phyloP scores from a whole-genome alignment of 495 filamentous ascomycete species.

The Aspergillus nidulans region DNA sequence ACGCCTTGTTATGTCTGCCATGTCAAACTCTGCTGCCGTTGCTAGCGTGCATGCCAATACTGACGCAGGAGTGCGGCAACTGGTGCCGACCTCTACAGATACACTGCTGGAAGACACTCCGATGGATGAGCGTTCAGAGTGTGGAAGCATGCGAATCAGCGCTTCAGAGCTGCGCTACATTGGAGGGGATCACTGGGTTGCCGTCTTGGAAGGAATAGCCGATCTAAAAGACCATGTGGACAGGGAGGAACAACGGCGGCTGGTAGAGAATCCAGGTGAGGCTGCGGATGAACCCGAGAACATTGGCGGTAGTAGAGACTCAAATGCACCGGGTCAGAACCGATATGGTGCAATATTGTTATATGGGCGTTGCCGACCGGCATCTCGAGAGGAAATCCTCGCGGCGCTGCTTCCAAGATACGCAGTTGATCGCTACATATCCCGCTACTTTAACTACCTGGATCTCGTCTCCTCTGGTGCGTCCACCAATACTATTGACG shows the following conservation, averaged over 20 bases:
- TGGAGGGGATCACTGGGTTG: constrained; percentile 25
- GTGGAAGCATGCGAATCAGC: constrained; percentile 27
- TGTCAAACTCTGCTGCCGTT: constrained; percentile 15
- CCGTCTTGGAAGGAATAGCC: constrained; percentile 27
- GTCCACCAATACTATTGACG: not conserved
- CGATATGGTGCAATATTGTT: constrained; percentile 21
- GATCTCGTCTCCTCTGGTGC: constrained; percentile 23
- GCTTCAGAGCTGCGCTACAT: constrained; percentile 20
- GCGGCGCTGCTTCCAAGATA: constrained; percentile 27
- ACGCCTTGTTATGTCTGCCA: constrained; percentile 20
- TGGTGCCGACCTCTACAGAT: too few species aligned
- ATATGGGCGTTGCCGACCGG: constrained; percentile 26
- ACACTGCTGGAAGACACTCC: not conserved
- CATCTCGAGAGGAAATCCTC: constrained; percentile 33
- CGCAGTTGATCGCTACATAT: constrained; percentile 29
- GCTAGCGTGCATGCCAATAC: too few species aligned
- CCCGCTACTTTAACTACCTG: constrained; percentile 21
- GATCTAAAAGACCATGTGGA: constrained; percentile 28
- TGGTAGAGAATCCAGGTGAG: constrained; percentile 9
- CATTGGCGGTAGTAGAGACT: not conserved
- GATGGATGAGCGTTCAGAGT: constrained; percentile 23
- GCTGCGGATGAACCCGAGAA: not conserved
- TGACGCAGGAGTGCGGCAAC: too few species aligned
- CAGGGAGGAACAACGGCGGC: constrained; percentile 24
- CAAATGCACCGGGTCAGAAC: not conserved